phyloP scores from a whole-genome alignment of 192 early-diverging fungal genomes.

The Podila minutissima region DNA sequence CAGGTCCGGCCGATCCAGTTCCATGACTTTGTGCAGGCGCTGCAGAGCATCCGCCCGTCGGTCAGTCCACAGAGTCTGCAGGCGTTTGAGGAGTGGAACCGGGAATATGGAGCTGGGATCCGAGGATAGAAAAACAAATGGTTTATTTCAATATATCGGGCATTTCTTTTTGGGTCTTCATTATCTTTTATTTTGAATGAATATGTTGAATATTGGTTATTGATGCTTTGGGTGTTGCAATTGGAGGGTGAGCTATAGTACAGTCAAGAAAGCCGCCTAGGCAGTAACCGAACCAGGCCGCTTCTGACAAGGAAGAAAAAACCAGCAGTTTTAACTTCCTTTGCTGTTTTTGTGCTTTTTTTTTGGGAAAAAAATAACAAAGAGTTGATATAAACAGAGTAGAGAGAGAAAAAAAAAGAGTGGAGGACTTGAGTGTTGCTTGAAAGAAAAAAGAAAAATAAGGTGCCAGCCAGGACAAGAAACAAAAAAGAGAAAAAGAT shows the following conservation, averaged over 20 bases:
- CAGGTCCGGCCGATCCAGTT: conserved; percentile 74
- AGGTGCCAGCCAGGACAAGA: background rate
- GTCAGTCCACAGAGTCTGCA: conserved; percentile 80
- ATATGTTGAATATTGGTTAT: conserved; percentile 54
- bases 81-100: conserved; percentile 77
- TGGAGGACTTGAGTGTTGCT: background rate
- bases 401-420: conserved; percentile 3
- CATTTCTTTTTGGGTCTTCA: conserved; percentile 19
- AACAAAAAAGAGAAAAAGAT: conserved; percentile 1
- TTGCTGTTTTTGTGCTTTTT: conserved; percentile 1
- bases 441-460: conserved; percentile 12
- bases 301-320: conserved; percentile 19
- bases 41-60: conserved; percentile 76
- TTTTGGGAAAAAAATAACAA: conserved; percentile 49
- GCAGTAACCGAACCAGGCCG: conserved; percentile 47
- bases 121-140: conserved; percentile 17
- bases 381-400: conserved; percentile 17
- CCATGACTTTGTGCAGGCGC: conserved; percentile 79
- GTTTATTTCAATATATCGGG: background rate
- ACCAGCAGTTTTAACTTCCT: background rate
- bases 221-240: conserved; percentile 25
- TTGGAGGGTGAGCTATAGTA: conserved; percentile 19
- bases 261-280: conserved; percentile 29
- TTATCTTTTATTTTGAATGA: conserved; percentile 36
- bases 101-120: conserved; percentile 66